Percentiles rank a stretch among this genome's conserved stretches.
Conservation (phyloP, 495 filamentous ascomycete species). For the Aspergillus bridgeri region DNA sequence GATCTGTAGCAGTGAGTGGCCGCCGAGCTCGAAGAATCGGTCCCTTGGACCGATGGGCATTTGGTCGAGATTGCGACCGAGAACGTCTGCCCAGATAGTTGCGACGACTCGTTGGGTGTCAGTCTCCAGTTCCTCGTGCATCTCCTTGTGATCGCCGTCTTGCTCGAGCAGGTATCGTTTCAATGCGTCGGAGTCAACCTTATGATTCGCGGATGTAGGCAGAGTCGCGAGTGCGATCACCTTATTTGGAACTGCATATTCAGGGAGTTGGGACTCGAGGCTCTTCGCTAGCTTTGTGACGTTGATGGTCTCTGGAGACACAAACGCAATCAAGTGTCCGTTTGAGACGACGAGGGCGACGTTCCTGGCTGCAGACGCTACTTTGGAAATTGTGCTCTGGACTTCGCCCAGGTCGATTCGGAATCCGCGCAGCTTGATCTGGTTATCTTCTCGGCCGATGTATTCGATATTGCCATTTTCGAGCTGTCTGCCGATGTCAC, state of each 20-base stretch:
- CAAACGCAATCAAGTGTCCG: background rate
- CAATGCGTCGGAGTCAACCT: background rate
- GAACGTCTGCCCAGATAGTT: background rate
- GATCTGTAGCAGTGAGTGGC: background rate
- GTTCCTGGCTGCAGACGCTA: background rate
- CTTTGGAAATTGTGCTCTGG: background rate
- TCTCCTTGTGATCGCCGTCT: background rate
- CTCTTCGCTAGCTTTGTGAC: background rate
- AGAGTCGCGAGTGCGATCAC: background rate
- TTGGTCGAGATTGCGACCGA: background rate
- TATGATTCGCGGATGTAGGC: background rate
- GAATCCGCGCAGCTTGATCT: background rate
- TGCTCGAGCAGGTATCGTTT: background rate
- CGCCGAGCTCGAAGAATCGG: background rate
- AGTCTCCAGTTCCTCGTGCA: background rate
- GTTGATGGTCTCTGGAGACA: background rate
- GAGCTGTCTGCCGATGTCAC: background rate
- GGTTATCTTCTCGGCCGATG: background rate
- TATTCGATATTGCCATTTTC: background rate
- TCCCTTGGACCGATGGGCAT: background rate
- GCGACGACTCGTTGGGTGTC: background rate
- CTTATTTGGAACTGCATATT: background rate
- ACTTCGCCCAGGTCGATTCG: background rate
- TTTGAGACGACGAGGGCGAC: background rate
- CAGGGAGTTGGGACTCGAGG: background rate